Base-by-base conservation (phyloP, 306 rosid species). In the Elaeagnus macrophylla region DNA sequence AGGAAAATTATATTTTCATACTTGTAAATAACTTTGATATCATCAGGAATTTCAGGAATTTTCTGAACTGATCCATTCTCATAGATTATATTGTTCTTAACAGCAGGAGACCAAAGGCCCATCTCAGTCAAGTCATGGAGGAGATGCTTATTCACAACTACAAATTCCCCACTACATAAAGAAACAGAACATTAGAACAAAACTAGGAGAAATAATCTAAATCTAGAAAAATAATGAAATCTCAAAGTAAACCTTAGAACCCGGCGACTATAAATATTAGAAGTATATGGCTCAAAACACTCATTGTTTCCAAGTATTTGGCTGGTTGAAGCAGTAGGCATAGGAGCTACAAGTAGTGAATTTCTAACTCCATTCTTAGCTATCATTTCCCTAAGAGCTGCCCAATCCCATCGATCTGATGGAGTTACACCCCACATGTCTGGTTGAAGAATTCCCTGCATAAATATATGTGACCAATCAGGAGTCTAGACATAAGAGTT, bases 251-350 rank as follows among this genome's bases (percentile, higher is more conserved):
- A 88, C 95, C 95, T 85, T 56, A 88, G 39, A 60, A 88, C 97
- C 61, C 95, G 70, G 56, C 91, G 95, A 63, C 75, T 88, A 77
- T 88, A 88, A 40, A 88, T 82, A 60, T 88, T 88, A 51, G 95
- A 88, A 64, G 97, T 84, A 69, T 84, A 88, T 1, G 97, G 97
- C 71, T 88, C 97, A 82, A 88, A 88, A 66, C 97, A 88, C 65
- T 85, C 95, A 5, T 84, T 88, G 69, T 88, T 88, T 70, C 95
- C 95, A 75, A 88, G 86, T 75, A 88, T 88, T 65, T 88, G 97
- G 69, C 97, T 84, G 36, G 95, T 84, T 13, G 95, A 88, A 3
- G 95, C 97, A 53, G 95, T 88, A 8, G 95, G 97, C 95, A 84
- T 88, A 16, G 95, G 97, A 46, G 93, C 93, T 7, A 84, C 76